Evolutionary conservation across 306 rosid genomes (phyloP).

Genomic region (Glycine tomentella): DNA sequence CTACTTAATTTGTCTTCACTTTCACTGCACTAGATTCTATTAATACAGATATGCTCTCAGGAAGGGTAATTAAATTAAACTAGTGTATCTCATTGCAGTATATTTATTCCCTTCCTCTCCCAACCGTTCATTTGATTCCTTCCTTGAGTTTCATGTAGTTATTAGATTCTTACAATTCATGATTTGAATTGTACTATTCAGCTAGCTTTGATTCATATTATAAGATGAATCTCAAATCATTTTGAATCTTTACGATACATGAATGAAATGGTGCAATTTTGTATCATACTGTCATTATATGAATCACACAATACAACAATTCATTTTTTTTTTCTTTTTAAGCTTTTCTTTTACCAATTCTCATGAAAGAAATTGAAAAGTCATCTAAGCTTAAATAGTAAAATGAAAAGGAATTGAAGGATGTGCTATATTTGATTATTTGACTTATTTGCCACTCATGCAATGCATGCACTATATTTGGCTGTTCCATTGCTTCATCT

Average conservation of each 20-base stretch:
- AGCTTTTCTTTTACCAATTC: background rate
- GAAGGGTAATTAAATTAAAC: conserved; percentile 35
- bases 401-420: background rate
- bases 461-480: background rate
- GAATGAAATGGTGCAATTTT: too few species aligned
- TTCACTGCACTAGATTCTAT: conserved; percentile 22
- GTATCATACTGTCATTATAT: too few species aligned
- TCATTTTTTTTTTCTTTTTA: background rate
- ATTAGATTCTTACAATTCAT: background rate
- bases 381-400: too few species aligned
- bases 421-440: background rate
- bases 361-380: background rate
- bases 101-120: conserved; percentile 33
- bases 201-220: background rate
- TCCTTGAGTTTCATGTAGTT: conserved; percentile 9
- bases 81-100: background rate
- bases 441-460: background rate
- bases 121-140: conserved; percentile 24
- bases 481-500: background rate
- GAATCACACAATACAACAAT: background rate
- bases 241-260: background rate
- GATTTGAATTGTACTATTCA: background rate
- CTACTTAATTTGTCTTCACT: conserved; percentile 25
- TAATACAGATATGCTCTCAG: conserved; percentile 25
- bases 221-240: background rate